These are phyloP conservation scores for Neonectria hederae DNA, from an alignment of 2,329 filamentous ascomycete genomes.

Conservation along the genomic window DNA sequence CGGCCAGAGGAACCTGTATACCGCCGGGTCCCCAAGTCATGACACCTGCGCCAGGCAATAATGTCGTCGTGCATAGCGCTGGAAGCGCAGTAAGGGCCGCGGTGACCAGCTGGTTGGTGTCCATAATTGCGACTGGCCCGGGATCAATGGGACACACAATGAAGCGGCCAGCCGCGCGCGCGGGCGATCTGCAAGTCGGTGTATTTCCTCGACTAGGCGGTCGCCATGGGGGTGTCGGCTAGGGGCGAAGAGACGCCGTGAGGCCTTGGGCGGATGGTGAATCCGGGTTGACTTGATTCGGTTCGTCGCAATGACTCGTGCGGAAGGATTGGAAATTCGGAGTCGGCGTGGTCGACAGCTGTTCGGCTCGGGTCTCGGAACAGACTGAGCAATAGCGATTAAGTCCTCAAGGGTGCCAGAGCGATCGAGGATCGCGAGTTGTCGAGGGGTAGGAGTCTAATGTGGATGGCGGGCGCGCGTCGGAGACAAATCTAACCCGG, in stretches of 20 bases:
- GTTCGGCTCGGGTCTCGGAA: neutral
- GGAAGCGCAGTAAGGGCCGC: slow-evolving; percentile 44
- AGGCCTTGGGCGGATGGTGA: neutral
- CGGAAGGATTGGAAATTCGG: neutral
- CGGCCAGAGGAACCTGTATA: slow-evolving; percentile 64
- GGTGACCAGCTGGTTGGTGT: slow-evolving; percentile 31
- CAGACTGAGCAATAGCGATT: neutral
- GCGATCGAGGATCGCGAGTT: neutral
- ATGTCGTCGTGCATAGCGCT: slow-evolving; percentile 52
- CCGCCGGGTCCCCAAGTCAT: slow-evolving; percentile 62
- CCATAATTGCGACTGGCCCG: slow-evolving; percentile 42
- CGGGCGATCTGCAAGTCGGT: slow-evolving; percentile 34
- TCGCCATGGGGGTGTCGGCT: slow-evolving; percentile 33
- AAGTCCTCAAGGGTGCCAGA: neutral
- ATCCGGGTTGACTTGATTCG: slow-evolving; percentile 4
- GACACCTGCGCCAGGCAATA: slow-evolving; percentile 56
- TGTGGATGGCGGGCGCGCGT: slow-evolving; percentile 12
- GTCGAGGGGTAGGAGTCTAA: slow-evolving; percentile 4
- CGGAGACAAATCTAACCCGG: slow-evolving; percentile 14
- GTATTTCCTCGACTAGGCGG: slow-evolving; percentile 27
- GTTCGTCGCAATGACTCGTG: slow-evolving; percentile 11
- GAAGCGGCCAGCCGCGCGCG: slow-evolving; percentile 42
- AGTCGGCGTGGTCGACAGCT: neutral
- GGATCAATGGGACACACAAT: slow-evolving; percentile 30
- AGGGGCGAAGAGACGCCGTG: neutral